Evolutionary conservation across 192 early-diverging fungal genomes (phyloP), one percentile per base, ranked within the genome.

Genomic region (Coemansia reversa): DNA sequence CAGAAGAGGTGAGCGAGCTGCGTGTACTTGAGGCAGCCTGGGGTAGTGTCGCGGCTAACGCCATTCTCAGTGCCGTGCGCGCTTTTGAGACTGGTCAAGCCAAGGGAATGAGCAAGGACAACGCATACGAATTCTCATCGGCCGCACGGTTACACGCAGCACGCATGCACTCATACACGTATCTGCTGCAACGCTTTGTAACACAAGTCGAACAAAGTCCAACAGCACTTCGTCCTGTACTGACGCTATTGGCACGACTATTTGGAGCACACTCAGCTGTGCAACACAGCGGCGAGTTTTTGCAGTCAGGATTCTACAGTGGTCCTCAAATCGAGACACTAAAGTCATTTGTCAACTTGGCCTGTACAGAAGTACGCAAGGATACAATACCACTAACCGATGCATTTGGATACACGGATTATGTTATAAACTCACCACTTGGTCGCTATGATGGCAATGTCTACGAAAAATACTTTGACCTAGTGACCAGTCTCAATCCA

Each of bases 341-440:
- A 64, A 86, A 86, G 61, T 73, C 70, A 30, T 75, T 84, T 65
- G 88, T 92, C 55, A 87, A 84, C 56, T 60, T 62, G 3, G 83
- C 89, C 14, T 92, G 91, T 79, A 74, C 80, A 11, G 79, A 75
- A 32, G 76, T 96, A n/a, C 86, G 94, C 58, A 79, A 86, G 52
- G 88, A 94, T 60, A 90, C 89, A 42, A 88, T 96, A 78, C 86
- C 91, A 8, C 74, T 93, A 39, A 91, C 91, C 23, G 94, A 96
- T 73, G 82, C 92, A 22, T 96, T 94, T 80, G 93, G 91, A 67
- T 90, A 89, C 81, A 85, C 88, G 11, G 94, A 96, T 73, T 94
- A 90, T 69, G 87, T 96, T 24, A 77, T 96, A 65, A 93, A 92
- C 83, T 91, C 91, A 53, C 94, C 94, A 23, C 71, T 96, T 20